Evolutionary conservation across 2,329 filamentous ascomycete species (phyloP), one percentile per base, ranked within the genome.

Genomic region (Pseudogymnoascus sp.): DNA sequence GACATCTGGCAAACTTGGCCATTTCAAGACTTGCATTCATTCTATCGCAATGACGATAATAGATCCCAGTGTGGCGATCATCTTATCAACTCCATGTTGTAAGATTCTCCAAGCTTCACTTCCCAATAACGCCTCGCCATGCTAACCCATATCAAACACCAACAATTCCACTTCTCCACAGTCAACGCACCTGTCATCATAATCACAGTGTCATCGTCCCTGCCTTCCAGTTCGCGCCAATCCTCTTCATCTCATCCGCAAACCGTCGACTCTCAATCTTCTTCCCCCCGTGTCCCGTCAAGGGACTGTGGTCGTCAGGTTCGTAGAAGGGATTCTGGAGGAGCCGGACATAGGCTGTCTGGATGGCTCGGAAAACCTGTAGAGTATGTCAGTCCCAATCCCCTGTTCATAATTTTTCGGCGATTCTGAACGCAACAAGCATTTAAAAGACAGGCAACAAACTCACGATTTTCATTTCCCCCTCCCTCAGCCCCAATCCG

Each of bases 241-340:
- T 95, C 68, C 88, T 82, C 74, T 88, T 86, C 73, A 99, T 87
- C 71, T 97, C 92, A 14, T 86, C 84, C 61, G 86, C 82, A 74
- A 99, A 99, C 73, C 80, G 86, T 69, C 82, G 84, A 74, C 92
- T 96, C 61, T 85, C 89, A 68, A 97, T 97, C 72, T 87, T 87
- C 73, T 86, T 83, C 2, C 84, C 84, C 0, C 81, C 80, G 26
- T 75, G 74, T 0, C 81, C 82, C 0, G 75, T 75, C 3, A 78
- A 74, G 59, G 88, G 89, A 66, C 83, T 83, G 74, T 93, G 87
- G 70, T 93, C 89, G 72, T 97, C 92, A 8, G 93, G 93, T 56
- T 89, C 86, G 75, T 93, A 97, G 76, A 99, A 99, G 0, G 93
- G 93, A 72, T 99, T 97, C 76, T 96, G 89, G 68, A 97, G 78